Evolutionary conservation across 805 yeast genomes (phyloP), one percentile per base, ranked within the genome.

Genomic region (Candida boleticola): DNA sequence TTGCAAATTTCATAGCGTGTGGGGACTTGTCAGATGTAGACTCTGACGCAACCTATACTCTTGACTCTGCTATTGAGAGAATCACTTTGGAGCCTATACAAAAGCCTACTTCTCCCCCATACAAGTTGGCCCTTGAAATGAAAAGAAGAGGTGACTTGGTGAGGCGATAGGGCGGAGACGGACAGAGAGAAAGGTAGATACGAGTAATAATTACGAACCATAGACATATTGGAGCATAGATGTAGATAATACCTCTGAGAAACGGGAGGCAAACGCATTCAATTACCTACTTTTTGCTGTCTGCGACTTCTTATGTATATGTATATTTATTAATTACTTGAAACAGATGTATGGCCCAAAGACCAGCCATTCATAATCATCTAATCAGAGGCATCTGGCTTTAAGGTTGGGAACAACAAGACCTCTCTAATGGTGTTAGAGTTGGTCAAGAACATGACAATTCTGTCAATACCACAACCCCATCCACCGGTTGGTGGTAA

Each of bases 401-500:
- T 93, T 81, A 92, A 88, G 48, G 98, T 90, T 68, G 99, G 99
- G 95, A 92, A 92, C 67, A 93, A 74, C 55, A 92, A 77, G 37
- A 92, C 98, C 76, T 92, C 99, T 83, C 97, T 89, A 62, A 92
- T 92, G 54, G 97, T 87, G 76, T 89, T 86, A 45, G 96, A 87
- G 71, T 93, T 82, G 48, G 98, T 93, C 74, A 93, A 80, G 77
- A 93, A 93, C 99, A 92, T 92, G 61, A 97, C 89, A 62, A 92
- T 66, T 77, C 99, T 85, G 73, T 92, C 99, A 55, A 92, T 90
- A 79, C 99, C 99, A 73, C 96, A 85, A 57, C 99, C 99, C 98
- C 98, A 92, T 55, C 99, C 99, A 68, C 95, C 98, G 56, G 98
- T 93, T 59, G 99, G 99, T 46, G 99, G 99, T 60, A 92, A 79